Evolutionary conservation across 768 basidiomycete species (phyloP), one percentile per base, ranked within the genome.

Genomic region (Lentinula aciculospora): DNA sequence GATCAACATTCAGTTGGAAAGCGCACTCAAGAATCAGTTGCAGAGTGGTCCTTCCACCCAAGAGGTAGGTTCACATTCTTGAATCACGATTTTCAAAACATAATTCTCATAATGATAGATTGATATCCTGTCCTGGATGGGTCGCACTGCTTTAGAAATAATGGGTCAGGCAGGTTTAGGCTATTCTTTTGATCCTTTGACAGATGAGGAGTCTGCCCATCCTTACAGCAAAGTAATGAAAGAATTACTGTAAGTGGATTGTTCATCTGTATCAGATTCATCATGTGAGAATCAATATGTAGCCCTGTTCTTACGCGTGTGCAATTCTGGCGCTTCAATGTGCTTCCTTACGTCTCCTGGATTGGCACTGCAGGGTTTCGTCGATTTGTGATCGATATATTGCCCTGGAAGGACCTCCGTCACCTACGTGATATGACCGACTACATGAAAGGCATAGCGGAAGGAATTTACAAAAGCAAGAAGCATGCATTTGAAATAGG

Each of bases 401-500:
- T 67, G 4, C 72, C 71, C 0, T 62, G 58, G 58, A 53, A 61
- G 31, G 49, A 58, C 3, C 48, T 71, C 15, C 68, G 65, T 28
- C 56, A 62, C n/a, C 48, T 69, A 10, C 58, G 63, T 31, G 29
- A 61, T n/a, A 69, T 72, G 44, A 60, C 67, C 7, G 73, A 72
- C 31, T 51, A 64, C 39, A 64, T 74, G 63, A 28, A 71, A n/a
- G 32, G 66, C 10, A 66, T 64, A 1, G 67, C 69, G 12, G 51
- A 53, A 8, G 58, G 60, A 8, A 68, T 74, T 28, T 66, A 68
- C 25, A 56, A 65, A 9, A 62, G 61, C 32, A 73, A 73, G 64
- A 68, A 66, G 46, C 47, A 27, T 23, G 68, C 70, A 2, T 49
- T 71, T 13, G 48, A 37, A 3, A 44, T 58, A 51, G 69, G 70